Evolutionary conservation across 2,329 filamentous ascomycete genomes (phyloP), one percentile per base, ranked within the genome.

Genomic region (Leptographium flavum): DNA sequence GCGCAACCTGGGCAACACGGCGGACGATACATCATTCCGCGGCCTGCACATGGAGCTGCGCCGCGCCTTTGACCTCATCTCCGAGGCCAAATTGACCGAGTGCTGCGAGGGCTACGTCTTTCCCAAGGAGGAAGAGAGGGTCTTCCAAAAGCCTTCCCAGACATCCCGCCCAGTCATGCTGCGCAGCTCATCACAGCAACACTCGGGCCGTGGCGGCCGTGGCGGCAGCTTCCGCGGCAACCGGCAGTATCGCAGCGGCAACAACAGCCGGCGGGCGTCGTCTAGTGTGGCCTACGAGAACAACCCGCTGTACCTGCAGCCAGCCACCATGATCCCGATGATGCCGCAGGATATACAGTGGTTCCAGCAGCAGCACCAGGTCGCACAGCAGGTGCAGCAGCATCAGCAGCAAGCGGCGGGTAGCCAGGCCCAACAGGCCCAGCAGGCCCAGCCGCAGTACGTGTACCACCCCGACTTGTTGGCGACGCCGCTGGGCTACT

Each of bases 1-100:
- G 31, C 78, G 92, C 36, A 98, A 98, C 59, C 70, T 98, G 39
- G 92, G 88, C 36, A 98, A 98, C 56, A 96, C 92, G 2, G 92
- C 87, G 9, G 92, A 98, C 58, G 88, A 94, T 59, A 93, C 85
- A 37, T 90, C 92, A 1, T 95, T 94, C 63, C 78, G 83, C 42
- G 92, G 92, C 1, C 74, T 98, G 27, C 92, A 98, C 59, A 63
- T 87, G 53, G 92, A 98, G 63, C 69, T 98, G 42, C 79, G 92
- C 49, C 75, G 87, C 52, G 92, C 92, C 1, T 96, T 94, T 58
- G 83, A 87, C 47, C 64, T 87, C 45, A 75, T 95, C 17, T 78
- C 83, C 2, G 74, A 83, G 43, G 84, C 79, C 21, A 86, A 92
- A 54, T 70, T 98, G 38, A 75, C 79, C 5, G 80, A 87, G 55